Evolutionary conservation across 139 green algal species (phyloP), one percentile per base, ranked within the genome.

Genomic region (Chlorella sorokiniana): DNA sequence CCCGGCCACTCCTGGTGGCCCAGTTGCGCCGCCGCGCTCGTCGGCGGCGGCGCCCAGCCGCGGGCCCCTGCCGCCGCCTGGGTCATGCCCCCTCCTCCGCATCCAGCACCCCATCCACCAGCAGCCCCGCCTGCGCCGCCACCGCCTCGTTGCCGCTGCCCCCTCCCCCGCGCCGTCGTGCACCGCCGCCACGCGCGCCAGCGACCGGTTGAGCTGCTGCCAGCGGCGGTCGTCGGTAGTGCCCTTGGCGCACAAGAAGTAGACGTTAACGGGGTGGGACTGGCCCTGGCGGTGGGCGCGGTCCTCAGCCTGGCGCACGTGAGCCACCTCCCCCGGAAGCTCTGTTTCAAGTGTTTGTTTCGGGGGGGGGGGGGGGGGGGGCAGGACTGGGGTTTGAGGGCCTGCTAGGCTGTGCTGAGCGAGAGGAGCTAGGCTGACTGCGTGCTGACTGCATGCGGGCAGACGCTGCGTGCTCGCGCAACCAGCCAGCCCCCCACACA

Each of bases 281-380:
- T 96, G 90, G 10, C 95, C 95, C 78, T 91, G 90, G 73, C 95
- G 86, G 86, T 98, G 95, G 0, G 93, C 95, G 0, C 95, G 79
- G 83, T 97, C 95, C 84, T 98, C 95, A 0, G 95, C 95, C 82
- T 98, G 95, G 8, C 86, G 84, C 59, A 98, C 87, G 16, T 92
- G 69, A 0, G 92, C 84, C 33, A 86, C 63, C 51, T 93, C 87
- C 5, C 81, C 62, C 0, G 87, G 89, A 63, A 93, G 85, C 77
- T 91, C 89, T 68, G 80, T 35, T n/a, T n/a, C n/a, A n/a, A n/a
- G n/a, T n/a, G n/a, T n/a, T n/a, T n/a, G n/a, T n/a, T n/a, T n/a
- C n/a, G n/a, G 16, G 25, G 20, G 67, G 25, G 22, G 25, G 41
- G 40, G 1, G 8, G 59, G 59, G n/a, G 64, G n/a, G 22, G 64